Evolutionary conservation across 2,329 filamentous ascomycete genomes (phyloP), one percentile per base, ranked within the genome.

Genomic region (Albifimbria verrucaria): DNA sequence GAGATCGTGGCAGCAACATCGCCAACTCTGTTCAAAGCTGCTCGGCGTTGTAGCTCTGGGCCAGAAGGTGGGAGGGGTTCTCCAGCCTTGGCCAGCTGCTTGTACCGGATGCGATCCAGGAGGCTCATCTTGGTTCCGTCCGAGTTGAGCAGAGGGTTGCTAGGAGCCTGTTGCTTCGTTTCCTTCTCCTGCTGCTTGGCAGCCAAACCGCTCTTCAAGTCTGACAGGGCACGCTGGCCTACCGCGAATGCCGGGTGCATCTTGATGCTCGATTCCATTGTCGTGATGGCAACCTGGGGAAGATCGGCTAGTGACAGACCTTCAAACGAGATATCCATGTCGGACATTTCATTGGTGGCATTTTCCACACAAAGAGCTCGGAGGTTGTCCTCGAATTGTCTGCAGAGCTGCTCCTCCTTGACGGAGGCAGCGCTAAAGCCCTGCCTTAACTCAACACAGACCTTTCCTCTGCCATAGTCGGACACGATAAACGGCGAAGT

Each of bases 61-160:
- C 78, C 63, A 1, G 85, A 77, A 1, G 87, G 73, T 0, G 86
- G 83, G 0, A 78, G 68, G 4, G 78, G 68, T 65, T 86, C 89
- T 48, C 71, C 75, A 9, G 75, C 68, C 59, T 80, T 79, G 66
- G 81, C 76, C 59, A 79, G 69, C 59, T 89, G 82, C 73, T 93
- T 93, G 51, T 80, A 77, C 57, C 88, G 86, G 57, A 95, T 82
- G 48, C 89, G 86, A 67, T 92, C 89, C 53, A 94, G 77, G 22
- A 95, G 81, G 50, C 82, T 83, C 74, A 88, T 85, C 72, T 85
- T 77, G 45, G 70, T 68, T 43, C 72, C 77, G 48, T 76, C 75
- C 1, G 72, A 56, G 55, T 77, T 79, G 36, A 72, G 58, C 52
- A 69, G 59, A 0, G 68, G 59, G 43, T 62, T 62, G 55, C 62